Conservation (phyloP, 805 yeast species). For the Sugiyamaella americana region DNA sequence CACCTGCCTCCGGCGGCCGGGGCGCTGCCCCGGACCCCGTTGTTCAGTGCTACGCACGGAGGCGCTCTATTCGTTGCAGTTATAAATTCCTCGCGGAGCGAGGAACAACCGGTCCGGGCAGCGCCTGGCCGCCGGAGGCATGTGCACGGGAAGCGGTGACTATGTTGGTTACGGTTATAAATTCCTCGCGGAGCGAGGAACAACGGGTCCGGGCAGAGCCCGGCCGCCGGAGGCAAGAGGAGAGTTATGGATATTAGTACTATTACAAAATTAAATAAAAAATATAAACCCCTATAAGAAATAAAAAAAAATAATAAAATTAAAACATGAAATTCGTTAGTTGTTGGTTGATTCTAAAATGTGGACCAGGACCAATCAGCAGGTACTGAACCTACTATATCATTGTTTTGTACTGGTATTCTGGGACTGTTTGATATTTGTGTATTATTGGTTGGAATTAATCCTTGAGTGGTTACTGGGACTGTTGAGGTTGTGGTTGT, state of each 20-base stretch:
- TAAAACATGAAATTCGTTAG: background rate
- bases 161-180: too few species aligned
- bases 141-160: too few species aligned
- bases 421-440: background rate
- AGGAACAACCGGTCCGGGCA: too few species aligned
- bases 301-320: background rate
- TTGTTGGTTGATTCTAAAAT: slow-evolving; percentile 34
- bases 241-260: background rate
- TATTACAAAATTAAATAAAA: background rate
- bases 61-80: too few species aligned
- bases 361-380: slow-evolving; percentile 81
- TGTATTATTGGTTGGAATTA: background rate
- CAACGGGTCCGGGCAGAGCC: too few species aligned
- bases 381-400: slow-evolving; percentile 46
- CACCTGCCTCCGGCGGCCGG: too few species aligned
- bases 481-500: background rate
- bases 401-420: background rate
- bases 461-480: background rate
- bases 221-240: too few species aligned
- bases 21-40: too few species aligned
- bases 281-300: background rate
- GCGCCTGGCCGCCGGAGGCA: too few species aligned
- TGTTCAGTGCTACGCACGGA: too few species aligned
- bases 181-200: too few species aligned
- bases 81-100: too few species aligned